Percentiles rank a stretch among this genome's conserved stretches.
phyloP scores from a whole-genome alignment of 2,329 filamentous ascomycete genomes.

The Mycogone perniciosa region DNA sequence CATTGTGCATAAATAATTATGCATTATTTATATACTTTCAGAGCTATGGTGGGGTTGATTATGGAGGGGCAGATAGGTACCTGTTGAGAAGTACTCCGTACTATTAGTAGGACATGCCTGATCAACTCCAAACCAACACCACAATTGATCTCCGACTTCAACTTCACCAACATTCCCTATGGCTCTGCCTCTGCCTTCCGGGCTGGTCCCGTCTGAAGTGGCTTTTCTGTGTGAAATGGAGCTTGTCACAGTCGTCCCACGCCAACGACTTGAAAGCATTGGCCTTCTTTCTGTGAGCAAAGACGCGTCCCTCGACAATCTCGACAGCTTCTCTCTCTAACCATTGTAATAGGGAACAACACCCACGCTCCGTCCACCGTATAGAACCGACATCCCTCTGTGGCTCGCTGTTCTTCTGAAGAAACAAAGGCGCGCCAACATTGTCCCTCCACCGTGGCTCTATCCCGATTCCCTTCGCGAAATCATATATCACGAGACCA shows the following conservation, averaged over 20 bases:
- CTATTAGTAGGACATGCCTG: too few species aligned
- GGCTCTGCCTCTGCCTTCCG: constrained; percentile 45
- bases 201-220: constrained; percentile 77
- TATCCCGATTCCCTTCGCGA: constrained; percentile 66
- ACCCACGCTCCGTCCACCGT: constrained; percentile 69
- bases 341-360: constrained; percentile 63
- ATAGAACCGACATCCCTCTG: constrained; percentile 72
- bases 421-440: constrained; percentile 88
- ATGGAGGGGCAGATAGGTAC: constrained; percentile 5
- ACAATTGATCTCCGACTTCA: background rate
- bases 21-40: background rate
- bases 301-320: background rate
- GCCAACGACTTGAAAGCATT: constrained; percentile 81
- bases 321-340: background rate
- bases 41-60: background rate
- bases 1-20: background rate
- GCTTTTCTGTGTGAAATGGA: constrained; percentile 98
- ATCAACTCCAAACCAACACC: background rate
- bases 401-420: constrained; percentile 96
- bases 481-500: constrained; percentile 77
- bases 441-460: constrained; percentile 86
- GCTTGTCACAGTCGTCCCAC: constrained; percentile 83
- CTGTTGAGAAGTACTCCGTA: background rate
- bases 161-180: constrained; percentile 25
- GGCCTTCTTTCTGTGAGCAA: constrained; percentile 69